These are phyloP conservation scores for Forsythia viridissima DNA, from an alignment of 257 asterid genomes.

Conservation along the genomic window DNA sequence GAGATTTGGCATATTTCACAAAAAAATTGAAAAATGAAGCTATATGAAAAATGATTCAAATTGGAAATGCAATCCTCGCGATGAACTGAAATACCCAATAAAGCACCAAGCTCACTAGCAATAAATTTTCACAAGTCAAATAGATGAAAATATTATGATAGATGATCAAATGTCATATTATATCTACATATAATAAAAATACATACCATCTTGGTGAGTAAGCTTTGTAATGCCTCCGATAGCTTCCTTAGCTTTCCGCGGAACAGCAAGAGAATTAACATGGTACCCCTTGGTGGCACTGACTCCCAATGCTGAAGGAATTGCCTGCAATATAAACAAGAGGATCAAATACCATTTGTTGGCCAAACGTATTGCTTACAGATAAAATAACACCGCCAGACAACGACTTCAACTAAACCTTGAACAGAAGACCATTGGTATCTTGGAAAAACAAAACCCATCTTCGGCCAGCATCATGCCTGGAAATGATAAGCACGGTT, in stretches of 20 bases:
- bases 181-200: conserved; percentile 11
- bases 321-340: conserved; percentile 53
- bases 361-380: conserved; percentile 6
- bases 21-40: conserved; percentile 2
- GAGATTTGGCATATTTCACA: neutral
- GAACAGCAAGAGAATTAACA: conserved; percentile 98
- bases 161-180: conserved; percentile 5
- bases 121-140: neutral
- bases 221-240: conserved; percentile 96
- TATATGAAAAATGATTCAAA: neutral
- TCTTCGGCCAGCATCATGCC: conserved; percentile 81
- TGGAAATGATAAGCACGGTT: conserved; percentile 30
- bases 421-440: conserved; percentile 96
- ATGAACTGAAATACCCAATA: neutral
- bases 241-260: conserved; percentile 99
- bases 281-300: conserved; percentile 82
- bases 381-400: conserved; percentile 10
- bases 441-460: conserved; percentile 99
- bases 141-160: neutral
- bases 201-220: conserved; percentile 84
- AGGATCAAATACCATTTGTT: conserved; percentile 5
- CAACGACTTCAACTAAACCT: conserved; percentile 49
- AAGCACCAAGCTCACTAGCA: conserved; percentile 14
- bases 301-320: conserved; percentile 94
- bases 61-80: conserved; percentile 4